Evolutionary conservation across 108 stramenopile species (phyloP).

Genomic region (Fistulifera pelliculosa): DNA sequence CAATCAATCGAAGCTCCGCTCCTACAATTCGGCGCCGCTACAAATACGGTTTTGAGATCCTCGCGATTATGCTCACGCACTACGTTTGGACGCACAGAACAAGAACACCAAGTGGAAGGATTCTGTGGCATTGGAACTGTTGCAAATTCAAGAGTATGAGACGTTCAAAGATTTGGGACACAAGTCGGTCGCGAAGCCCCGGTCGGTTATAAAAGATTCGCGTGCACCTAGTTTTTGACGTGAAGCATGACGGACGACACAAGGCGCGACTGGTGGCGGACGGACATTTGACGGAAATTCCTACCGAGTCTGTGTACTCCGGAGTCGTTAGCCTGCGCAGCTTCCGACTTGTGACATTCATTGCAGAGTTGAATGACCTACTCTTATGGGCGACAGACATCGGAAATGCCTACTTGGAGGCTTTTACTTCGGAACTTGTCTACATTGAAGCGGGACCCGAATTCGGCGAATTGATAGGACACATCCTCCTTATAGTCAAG

Average conservation of each 20-base stretch:
- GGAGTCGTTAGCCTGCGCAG: constrained; percentile 20
- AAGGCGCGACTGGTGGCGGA: constrained; percentile 28
- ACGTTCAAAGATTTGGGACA: constrained; percentile 20
- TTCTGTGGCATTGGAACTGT: constrained; percentile 11
- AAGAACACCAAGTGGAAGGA: constrained; percentile 26
- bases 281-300: constrained; percentile 23
- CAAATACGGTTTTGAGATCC: constrained; percentile 24
- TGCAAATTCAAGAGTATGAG: constrained; percentile 14
- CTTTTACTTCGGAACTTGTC: constrained; percentile 9
- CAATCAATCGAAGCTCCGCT: constrained; percentile 5
- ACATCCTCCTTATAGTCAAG: constrained; percentile 9
- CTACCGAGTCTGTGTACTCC: constrained; percentile 20
- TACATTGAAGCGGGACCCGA: constrained; percentile 19
- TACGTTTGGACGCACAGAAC: constrained; percentile 7
- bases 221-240: constrained; percentile 26
- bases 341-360: constrained; percentile 4
- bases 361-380: constrained; percentile 15
- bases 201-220: constrained; percentile 17
- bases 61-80: constrained; percentile 12
- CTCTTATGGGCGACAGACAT: constrained; percentile 10
- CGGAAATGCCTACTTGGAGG: constrained; percentile 20
- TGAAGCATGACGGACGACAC: constrained; percentile 26
- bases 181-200: neutral
- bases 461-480: constrained; percentile 12
- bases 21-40: neutral